Evolutionary conservation across 2,329 filamentous ascomycete genomes (phyloP), one percentile per base, ranked within the genome.

Genomic region (Paracoccidioides brasiliensis): DNA sequence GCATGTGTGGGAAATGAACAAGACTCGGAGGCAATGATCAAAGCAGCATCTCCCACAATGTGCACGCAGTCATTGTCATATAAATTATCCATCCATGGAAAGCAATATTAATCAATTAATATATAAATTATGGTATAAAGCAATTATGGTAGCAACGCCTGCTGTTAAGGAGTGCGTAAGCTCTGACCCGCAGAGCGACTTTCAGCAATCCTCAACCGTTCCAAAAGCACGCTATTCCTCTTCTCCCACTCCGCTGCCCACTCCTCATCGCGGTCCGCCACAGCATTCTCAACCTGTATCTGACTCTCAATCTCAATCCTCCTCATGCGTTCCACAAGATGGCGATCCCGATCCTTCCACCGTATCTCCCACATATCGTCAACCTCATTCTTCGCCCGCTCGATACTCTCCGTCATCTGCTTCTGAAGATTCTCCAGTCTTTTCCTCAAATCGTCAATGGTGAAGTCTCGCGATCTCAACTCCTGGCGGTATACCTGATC

Each of bases 281-380:
- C 55, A 10, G 62, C 60, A 38, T 53, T 56, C 49, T 64, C 57
- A 14, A 63, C 50, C 43, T 56, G 51, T 45, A 56, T 54, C 52
- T 64, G 60, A 41, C 56, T 56, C 8, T 66, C 59, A 28, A 49
- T 8, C 40, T 65, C 60, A 37, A 61, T 60, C 44, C 64, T 61
- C 33, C 56, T 44, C 58, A 61, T 64, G 42, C 66, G 61, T 42
- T 67, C 64, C 30, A 56, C 57, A 12, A 64, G 56, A 48, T 67
- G 60, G 30, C 55, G 57, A 43, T 66, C 64, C 2, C 66, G 63
- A 50, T 70, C 64, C 46, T 66, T 68, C 69, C 68, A 71, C 32
- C 67, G 53, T 10, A 51, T 57, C 56, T 70, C 66, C 69, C 68
- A 70, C 30, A 64, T 44, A 54, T 69, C 67, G 54, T 70, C 68